Evolutionary conservation across 106 monocot genomes (phyloP).

Genomic region (Vanilla planifolia): DNA sequence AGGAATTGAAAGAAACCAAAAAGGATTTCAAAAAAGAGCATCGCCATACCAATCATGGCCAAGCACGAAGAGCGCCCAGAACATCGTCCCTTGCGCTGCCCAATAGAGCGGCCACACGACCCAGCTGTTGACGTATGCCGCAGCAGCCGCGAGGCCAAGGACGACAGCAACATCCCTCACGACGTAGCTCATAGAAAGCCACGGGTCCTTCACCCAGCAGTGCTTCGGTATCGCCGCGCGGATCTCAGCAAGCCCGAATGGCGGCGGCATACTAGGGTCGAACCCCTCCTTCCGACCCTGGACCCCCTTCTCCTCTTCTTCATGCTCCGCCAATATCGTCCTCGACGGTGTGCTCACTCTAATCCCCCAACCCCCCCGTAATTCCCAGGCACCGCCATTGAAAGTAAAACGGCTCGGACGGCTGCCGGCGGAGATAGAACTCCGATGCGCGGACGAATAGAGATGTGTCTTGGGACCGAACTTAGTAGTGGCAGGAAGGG

Average conservation of each 20-base stretch:
- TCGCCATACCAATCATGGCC: slow-evolving; percentile 84
- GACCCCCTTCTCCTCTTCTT: slow-evolving; percentile 3
- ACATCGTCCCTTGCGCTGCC: slow-evolving; percentile 96
- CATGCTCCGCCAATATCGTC: slow-evolving; percentile 9
- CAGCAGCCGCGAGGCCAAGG: slow-evolving; percentile 58
- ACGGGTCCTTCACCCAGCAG: slow-evolving; percentile 77
- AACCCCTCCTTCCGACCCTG: slow-evolving; percentile 20
- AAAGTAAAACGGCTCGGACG: neutral
- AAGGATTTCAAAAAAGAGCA: neutral
- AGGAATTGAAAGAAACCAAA: neutral
- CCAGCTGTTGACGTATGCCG: slow-evolving; percentile 65
- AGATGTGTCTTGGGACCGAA: neutral
- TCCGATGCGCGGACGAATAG: neutral
- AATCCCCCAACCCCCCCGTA: slow-evolving; percentile 32
- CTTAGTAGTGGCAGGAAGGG: slow-evolving; percentile 11
- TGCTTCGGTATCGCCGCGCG: slow-evolving; percentile 77
- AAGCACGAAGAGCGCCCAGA: slow-evolving; percentile 95
- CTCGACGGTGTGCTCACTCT: slow-evolving; percentile 14
- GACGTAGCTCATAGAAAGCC: slow-evolving; percentile 84
- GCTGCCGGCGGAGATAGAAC: neutral
- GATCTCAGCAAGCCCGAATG: slow-evolving; percentile 69
- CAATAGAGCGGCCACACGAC: slow-evolving; percentile 85
- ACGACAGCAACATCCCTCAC: slow-evolving; percentile 63
- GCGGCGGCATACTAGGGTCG: slow-evolving; percentile 63
- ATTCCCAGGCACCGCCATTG: neutral